These are phyloP conservation scores for Fraxinus greggii DNA, from an alignment of 305 asterid species.

Conservation along the genomic window DNA sequence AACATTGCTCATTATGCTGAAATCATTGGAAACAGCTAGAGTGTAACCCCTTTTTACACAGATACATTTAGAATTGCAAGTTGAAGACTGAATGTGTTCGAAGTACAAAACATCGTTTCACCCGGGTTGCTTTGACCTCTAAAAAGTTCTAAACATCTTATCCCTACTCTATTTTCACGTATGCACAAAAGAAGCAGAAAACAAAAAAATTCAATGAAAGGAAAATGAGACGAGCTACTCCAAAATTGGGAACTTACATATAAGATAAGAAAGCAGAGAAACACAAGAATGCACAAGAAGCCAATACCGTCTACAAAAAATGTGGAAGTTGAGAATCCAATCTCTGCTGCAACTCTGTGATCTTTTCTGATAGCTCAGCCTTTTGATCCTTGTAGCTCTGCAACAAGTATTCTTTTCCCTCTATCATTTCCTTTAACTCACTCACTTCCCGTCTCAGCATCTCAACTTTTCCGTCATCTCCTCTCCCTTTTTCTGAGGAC, in stretches of 20 bases:
- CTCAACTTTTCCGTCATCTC: conserved; percentile 60
- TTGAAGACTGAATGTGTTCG: neutral
- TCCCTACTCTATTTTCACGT: conserved; percentile 23
- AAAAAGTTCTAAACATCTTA: conserved; percentile 23
- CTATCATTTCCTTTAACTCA: conserved; percentile 77
- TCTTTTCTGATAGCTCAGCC: conserved; percentile 69
- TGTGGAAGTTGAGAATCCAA: conserved; percentile 84
- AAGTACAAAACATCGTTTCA: conserved; percentile 11
- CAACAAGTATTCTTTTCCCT: conserved; percentile 82
- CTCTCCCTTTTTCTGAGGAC: conserved; percentile 42
- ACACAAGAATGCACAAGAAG: conserved; percentile 38
- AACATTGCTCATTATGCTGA: neutral
- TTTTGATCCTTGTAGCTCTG: conserved; percentile 89
- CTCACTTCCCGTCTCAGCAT: conserved; percentile 67
- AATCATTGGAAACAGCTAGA: neutral
- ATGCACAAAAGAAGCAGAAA: conserved; percentile 33
- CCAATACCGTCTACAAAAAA: conserved; percentile 55
- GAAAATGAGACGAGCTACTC: conserved; percentile 24
- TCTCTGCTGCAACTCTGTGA: conserved; percentile 80
- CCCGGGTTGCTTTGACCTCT: conserved; percentile 5
- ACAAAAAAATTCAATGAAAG: neutral
- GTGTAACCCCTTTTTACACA: neutral
- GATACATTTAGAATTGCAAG: neutral
- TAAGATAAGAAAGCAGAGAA: conserved; percentile 21
- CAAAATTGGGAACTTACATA: conserved; percentile 32